Conservation (phyloP, 805 yeast genomes). For the Torulaspora quercuum region DNA sequence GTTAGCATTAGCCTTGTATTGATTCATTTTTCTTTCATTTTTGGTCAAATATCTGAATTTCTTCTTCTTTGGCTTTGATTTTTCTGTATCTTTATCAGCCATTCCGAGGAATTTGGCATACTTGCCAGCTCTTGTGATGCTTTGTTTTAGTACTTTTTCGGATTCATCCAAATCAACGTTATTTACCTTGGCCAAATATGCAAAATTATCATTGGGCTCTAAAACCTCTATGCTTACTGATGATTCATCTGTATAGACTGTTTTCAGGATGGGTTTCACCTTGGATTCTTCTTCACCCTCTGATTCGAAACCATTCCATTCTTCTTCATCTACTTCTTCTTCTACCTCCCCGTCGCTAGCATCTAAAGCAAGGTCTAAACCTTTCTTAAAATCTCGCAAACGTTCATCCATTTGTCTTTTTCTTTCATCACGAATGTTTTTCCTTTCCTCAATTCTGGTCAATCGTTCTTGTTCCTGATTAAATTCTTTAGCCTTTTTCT, state of each 20-base stretch:
- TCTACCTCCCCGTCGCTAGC: constrained; percentile 20
- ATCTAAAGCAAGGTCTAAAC: constrained; percentile 23
- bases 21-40: constrained; percentile 63
- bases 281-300: constrained; percentile 28
- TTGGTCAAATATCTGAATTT: constrained; percentile 87
- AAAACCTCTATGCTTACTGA: constrained; percentile 49
- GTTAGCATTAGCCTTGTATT: constrained; percentile 44
- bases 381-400: constrained; percentile 34
- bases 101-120: constrained; percentile 70
- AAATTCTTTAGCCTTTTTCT: constrained; percentile 76
- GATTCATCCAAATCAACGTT: constrained; percentile 68
- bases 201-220: constrained; percentile 50
- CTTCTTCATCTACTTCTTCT: constrained; percentile 28
- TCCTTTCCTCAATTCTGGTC: constrained; percentile 72
- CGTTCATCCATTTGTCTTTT: constrained; percentile 63
- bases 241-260: constrained; percentile 38
- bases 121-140: constrained; percentile 75
- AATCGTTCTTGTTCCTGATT: constrained; percentile 73
- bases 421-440: constrained; percentile 57
- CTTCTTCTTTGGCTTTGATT: constrained; percentile 44
- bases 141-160: constrained; percentile 64
- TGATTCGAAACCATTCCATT: constrained; percentile 40
- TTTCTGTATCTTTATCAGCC: constrained; percentile 39
- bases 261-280: constrained; percentile 36
- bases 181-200: constrained; percentile 59